Conservation (phyloP, 352 stramenopile genomes). For the Globisporangium carolinianum region DNA sequence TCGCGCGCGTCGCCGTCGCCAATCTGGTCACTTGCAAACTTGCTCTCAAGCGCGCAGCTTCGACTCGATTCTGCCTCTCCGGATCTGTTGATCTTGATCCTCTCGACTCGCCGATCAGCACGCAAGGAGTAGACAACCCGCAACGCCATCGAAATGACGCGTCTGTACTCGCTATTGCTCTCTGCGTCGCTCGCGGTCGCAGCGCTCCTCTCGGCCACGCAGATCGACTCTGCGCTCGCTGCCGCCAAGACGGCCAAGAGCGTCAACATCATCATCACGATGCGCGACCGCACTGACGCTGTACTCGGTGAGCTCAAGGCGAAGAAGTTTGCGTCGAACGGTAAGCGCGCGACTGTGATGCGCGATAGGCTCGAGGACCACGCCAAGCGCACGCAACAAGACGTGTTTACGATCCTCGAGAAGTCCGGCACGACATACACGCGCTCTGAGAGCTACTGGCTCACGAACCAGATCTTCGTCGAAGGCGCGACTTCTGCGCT, state of each 20-base stretch:
- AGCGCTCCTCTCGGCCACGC: too few species aligned
- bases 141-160: too few species aligned
- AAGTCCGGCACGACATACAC: slow-evolving; percentile 18
- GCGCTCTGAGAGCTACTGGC: not conserved
- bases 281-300: slow-evolving; percentile 23
- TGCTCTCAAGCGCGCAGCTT: too few species aligned
- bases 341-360: slow-evolving; percentile 20
- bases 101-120: too few species aligned
- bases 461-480: slow-evolving; percentile 16
- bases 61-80: too few species aligned
- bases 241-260: too few species aligned
- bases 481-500: slow-evolving; percentile 33
- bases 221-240: too few species aligned
- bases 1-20: too few species aligned
- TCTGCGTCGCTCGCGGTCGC: too few species aligned
- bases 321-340: slow-evolving; percentile 29
- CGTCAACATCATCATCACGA: slow-evolving; percentile 44
- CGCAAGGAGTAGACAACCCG: too few species aligned
- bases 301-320: slow-evolving; percentile 24
- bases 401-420: slow-evolving; percentile 20
- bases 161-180: not conserved
- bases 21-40: too few species aligned
- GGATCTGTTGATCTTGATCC: too few species aligned
- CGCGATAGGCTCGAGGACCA: slow-evolving; percentile 29
- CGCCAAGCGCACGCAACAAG: slow-evolving; percentile 25